These are phyloP conservation scores for Euphorbia tirucalli DNA, from an alignment of 345 rosid species.

Conservation along the genomic window DNA sequence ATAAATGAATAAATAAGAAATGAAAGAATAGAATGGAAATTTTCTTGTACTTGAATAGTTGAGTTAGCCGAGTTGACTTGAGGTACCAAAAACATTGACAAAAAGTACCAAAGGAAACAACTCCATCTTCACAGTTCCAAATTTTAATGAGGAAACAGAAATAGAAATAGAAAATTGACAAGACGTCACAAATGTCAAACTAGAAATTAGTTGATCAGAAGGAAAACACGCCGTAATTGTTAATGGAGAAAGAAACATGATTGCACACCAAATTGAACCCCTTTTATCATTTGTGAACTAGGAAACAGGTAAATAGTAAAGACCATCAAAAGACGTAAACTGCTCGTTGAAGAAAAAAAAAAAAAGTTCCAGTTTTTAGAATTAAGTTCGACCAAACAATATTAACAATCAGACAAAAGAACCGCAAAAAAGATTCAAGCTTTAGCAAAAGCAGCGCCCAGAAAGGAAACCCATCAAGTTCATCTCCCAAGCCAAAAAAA, in stretches of 20 bases:
- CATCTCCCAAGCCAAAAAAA: no score
- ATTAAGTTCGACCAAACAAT: neutral
- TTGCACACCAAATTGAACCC: neutral
- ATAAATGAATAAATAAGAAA: neutral
- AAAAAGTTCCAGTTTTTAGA: neutral
- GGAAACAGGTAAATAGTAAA: neutral
- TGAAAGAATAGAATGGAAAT: neutral
- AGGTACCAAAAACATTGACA: neutral
- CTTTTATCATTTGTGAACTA: neutral
- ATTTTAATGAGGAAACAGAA: neutral
- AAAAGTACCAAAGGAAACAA: neutral
- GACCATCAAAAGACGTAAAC: no score
- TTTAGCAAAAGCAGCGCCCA: neutral
- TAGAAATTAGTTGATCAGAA: neutral
- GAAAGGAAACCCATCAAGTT: neutral
- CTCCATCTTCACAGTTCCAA: neutral
- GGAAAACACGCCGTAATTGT: neutral
- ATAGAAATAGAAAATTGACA: conserved; percentile 1
- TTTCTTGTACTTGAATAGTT: neutral
- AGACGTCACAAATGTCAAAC: neutral
- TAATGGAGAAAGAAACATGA: conserved; percentile 4
- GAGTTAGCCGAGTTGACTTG: neutral
- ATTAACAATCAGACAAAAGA: neutral
- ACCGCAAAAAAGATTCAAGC: neutral
- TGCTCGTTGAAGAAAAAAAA: no score